Conservation (phyloP, 768 basidiomycete genomes). For the Serendipita sp. region DNA sequence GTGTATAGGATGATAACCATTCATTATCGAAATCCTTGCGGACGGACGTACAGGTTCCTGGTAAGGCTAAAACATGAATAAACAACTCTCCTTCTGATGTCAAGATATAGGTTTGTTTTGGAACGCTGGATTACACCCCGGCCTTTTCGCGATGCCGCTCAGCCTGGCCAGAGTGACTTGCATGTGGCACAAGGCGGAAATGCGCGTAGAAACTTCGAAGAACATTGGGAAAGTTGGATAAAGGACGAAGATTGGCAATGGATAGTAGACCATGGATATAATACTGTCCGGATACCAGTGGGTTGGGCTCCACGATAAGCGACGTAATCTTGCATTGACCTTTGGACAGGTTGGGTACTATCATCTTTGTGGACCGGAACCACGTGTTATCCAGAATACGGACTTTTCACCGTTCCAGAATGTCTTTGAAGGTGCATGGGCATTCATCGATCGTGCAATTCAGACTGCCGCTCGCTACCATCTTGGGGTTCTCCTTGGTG, state of each 20-base stretch:
- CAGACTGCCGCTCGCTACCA: slow-evolving; percentile 36
- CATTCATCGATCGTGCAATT: slow-evolving; percentile 41
- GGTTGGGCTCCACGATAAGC: slow-evolving; percentile 13
- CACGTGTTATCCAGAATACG: slow-evolving; percentile 42
- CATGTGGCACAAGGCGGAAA: slow-evolving; percentile 44
- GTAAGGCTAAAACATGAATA: neutral
- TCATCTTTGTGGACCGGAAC: slow-evolving; percentile 44
- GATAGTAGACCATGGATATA: slow-evolving; percentile 37
- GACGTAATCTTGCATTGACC: neutral
- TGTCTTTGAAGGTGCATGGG: slow-evolving; percentile 53
- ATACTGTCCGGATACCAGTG: slow-evolving; percentile 47
- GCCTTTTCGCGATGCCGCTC: slow-evolving; percentile 37
- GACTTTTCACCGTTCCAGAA: slow-evolving; percentile 38
- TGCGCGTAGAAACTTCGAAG: slow-evolving; percentile 26
- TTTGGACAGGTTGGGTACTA: slow-evolving; percentile 49
- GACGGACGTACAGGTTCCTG: slow-evolving; percentile 7
- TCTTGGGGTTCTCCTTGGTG: slow-evolving; percentile 63
- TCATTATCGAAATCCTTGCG: neutral
- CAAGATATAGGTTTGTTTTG: slow-evolving; percentile 33
- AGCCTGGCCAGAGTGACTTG: slow-evolving; percentile 42
- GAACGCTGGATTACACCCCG: slow-evolving; percentile 56
- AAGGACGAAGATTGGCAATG: slow-evolving; percentile 30
- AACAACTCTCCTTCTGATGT: neutral
- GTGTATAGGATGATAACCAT: neutral
- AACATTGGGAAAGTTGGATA: slow-evolving; percentile 4